A percentile compares a stretch with the other conserved stretches of the same genome.
Evolutionary conservation across 176 grass and related monocot genomes (phyloP).

Genomic region (Carex parvula): DNA sequence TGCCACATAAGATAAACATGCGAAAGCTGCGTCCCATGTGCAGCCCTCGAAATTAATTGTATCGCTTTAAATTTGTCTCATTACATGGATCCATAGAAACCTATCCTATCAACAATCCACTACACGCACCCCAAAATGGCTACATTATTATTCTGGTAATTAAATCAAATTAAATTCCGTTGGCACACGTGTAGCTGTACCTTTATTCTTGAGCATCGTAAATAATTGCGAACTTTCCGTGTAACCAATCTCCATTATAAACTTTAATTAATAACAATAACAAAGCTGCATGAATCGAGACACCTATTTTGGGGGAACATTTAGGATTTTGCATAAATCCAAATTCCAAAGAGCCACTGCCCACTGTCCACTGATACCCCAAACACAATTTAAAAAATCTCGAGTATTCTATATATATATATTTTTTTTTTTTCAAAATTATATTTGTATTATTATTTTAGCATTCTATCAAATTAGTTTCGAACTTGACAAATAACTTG

Average conservation of each 20-base stretch:
- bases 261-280: neutral
- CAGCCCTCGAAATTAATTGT: neutral
- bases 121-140: neutral
- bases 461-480: neutral
- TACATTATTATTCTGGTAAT: conserved; percentile 10
- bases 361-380: neutral
- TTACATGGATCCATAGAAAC: neutral
- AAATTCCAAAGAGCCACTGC: neutral
- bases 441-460: neutral
- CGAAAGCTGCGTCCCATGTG: conserved; percentile 16
- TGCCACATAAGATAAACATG: neutral
- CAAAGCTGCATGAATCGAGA: neutral
- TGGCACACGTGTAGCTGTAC: conserved; percentile 9
- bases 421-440: neutral
- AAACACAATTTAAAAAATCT: neutral
- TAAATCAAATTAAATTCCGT: conserved; percentile 12
- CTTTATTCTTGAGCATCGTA: conserved; percentile 5
- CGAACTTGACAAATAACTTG: neutral
- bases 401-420: no score
- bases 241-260: neutral
- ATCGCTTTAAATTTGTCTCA: conserved; percentile 19
- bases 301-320: neutral
- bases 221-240: neutral
- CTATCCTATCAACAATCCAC: neutral
- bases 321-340: conserved; percentile 12